Conservation (phyloP, 805 yeast species). For the Scheffersomyces spartinae region DNA sequence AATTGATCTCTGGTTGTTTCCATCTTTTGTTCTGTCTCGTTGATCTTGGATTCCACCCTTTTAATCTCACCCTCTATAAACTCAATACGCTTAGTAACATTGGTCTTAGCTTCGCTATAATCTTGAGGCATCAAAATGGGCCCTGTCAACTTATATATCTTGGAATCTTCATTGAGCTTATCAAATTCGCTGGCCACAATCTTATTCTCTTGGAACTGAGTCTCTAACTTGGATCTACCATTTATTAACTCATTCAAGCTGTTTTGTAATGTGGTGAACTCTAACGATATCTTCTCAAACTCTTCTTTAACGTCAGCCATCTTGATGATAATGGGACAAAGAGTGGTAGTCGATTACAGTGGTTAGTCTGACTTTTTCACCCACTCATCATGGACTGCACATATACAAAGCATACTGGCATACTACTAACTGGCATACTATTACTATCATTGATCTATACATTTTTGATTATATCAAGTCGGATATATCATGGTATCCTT, state of each 20-base stretch:
- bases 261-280: constrained; percentile 34
- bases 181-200: constrained; percentile 80
- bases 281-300: constrained; percentile 33
- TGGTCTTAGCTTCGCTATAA: constrained; percentile 64
- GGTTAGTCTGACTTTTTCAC: too few species aligned
- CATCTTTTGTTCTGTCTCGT: constrained; percentile 30
- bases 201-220: constrained; percentile 88
- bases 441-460: too few species aligned
- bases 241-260: constrained; percentile 43
- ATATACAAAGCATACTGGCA: not conserved
- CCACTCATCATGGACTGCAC: not conserved
- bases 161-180: constrained; percentile 51
- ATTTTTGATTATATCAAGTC: not conserved
- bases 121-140: constrained; percentile 90
- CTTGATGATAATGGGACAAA: constrained; percentile 27
- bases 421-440: not conserved
- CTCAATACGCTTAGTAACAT: constrained; percentile 82
- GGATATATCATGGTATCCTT: constrained; percentile 19
- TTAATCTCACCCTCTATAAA: constrained; percentile 70
- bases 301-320: constrained; percentile 21
- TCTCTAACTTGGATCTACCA: constrained; percentile 79
- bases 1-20: constrained; percentile 50
- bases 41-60: constrained; percentile 62
- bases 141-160: constrained; percentile 82
- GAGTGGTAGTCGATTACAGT: too few species aligned